Evolutionary conservation across 345 rosid species (phyloP).

Genomic region (Hibiscus mutabilis): DNA sequence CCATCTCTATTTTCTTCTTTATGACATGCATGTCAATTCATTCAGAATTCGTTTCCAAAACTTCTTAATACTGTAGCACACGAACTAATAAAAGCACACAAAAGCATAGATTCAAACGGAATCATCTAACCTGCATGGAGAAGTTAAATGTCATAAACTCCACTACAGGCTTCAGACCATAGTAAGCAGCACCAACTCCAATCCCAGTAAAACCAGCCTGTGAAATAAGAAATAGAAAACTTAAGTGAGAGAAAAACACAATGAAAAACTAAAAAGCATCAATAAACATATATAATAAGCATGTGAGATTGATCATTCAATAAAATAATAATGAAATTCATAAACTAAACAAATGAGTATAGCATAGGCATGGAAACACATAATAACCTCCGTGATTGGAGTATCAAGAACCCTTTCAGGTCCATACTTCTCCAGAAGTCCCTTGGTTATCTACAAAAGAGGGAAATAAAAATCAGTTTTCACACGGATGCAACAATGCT

Average conservation of each 20-base stretch:
- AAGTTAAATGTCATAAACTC: slow-evolving; percentile 97
- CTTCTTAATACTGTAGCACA: background rate
- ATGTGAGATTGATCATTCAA: background rate
- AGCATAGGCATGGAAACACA: background rate
- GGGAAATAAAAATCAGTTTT: background rate
- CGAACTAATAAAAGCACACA: background rate
- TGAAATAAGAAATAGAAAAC: slow-evolving; percentile 18
- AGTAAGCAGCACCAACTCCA: slow-evolving; percentile 94
- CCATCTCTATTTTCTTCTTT: background rate
- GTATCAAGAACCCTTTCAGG: slow-evolving; percentile 91
- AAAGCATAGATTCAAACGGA: background rate
- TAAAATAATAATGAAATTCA: background rate
- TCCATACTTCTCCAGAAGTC: slow-evolving; percentile 71
- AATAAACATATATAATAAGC: background rate
- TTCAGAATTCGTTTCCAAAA: background rate
- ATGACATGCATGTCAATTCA: background rate
- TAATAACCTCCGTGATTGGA: slow-evolving; percentile 87
- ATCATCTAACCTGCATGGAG: slow-evolving; percentile 66
- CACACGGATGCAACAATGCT: background rate
- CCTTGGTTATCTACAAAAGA: slow-evolving; percentile 38
- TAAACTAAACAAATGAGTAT: background rate
- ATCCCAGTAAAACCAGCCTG: slow-evolving; percentile 94
- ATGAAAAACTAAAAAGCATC: background rate
- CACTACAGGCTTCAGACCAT: slow-evolving; percentile 76
- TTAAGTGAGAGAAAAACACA: background rate